Base-by-base conservation (phyloP, 768 basidiomycete genomes). In the Lanmaoa rubissima region DNA sequence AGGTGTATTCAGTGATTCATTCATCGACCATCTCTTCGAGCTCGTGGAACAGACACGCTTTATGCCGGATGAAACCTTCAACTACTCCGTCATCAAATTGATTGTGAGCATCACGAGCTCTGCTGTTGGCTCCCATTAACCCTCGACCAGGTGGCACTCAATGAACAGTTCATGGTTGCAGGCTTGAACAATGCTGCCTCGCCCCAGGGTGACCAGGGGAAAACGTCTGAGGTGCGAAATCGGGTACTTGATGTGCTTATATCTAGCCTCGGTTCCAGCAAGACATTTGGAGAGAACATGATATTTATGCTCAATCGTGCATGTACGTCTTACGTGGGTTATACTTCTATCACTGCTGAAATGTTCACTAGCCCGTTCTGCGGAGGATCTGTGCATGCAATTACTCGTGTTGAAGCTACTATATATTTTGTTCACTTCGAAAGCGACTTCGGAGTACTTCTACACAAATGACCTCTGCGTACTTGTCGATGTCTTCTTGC, bases 251-350 rank as follows among this genome's bases (percentile, higher is more conserved):
- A 84, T 21, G 86, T 96, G 0, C 78, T 99, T 24, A 88, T 92
- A 78, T 79, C 88, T n/a, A 84, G 94, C 19, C 73, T 92, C 28
- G 87, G 89, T 4, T 84, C 84, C n/a, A 91, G 86, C 73, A 92
- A 91, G 76, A 97, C 97, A 1, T 97, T 99, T 66, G 94, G 95
- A 4, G 95, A 94, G 75, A 99, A 98, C 69, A 84, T 99, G 80
- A 98, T 99, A 54, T 99, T 98, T 73, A 99, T 99, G 90, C 77
- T 99, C 44, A 98, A 99, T 66, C 86, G 97, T 57, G 90, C 95
- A 44, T 82, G 94, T 95, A 67, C 64, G 90, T 79, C 13, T 38
- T 36, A 17, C 38, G n/a, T 53, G 17, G 8, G 6, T 17, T n/a
- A 10, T 49, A 34, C 44, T 36, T 55, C 11, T 54, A 46, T 44